Evolutionary conservation across 2,329 filamentous ascomycete species (phyloP).

Genomic region (Sarocladium kiliense): DNA sequence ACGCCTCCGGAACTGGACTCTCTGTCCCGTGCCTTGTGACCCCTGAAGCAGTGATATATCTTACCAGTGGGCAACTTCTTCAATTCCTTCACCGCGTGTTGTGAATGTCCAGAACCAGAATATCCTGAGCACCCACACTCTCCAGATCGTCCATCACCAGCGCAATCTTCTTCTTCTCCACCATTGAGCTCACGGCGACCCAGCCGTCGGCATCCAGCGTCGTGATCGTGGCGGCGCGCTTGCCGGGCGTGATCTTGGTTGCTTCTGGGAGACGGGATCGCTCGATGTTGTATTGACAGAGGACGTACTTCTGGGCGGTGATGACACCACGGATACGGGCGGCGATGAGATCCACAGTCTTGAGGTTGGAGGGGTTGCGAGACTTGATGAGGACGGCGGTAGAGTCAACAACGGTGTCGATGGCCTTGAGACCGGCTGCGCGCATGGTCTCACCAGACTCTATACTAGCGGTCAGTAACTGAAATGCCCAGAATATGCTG

Average conservation of each 20-base stretch:
- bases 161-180: constrained; percentile 80
- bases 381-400: constrained; percentile 91
- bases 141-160: constrained; percentile 80
- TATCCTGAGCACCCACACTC: constrained; percentile 73
- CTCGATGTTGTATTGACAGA: constrained; percentile 94
- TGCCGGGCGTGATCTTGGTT: constrained; percentile 80
- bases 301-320: constrained; percentile 85
- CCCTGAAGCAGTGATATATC: background rate
- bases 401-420: constrained; percentile 86
- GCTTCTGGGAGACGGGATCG: constrained; percentile 62
- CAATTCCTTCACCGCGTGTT: constrained; percentile 54
- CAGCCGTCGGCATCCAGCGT: constrained; percentile 81
- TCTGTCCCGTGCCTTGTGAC: background rate
- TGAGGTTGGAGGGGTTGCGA: constrained; percentile 71
- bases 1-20: no score
- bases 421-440: constrained; percentile 86
- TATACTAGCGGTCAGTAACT: constrained; percentile 28
- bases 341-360: constrained; percentile 77
- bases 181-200: constrained; percentile 95
- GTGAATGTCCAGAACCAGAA: constrained; percentile 79
- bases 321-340: constrained; percentile 90
- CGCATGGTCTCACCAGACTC: constrained; percentile 99
- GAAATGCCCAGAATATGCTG: no score
- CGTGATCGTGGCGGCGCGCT: constrained; percentile 89
- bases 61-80: background rate